Base-by-base conservation (phyloP, 1,284 basidiomycete species). In the Trichosporon faecale region DNA sequence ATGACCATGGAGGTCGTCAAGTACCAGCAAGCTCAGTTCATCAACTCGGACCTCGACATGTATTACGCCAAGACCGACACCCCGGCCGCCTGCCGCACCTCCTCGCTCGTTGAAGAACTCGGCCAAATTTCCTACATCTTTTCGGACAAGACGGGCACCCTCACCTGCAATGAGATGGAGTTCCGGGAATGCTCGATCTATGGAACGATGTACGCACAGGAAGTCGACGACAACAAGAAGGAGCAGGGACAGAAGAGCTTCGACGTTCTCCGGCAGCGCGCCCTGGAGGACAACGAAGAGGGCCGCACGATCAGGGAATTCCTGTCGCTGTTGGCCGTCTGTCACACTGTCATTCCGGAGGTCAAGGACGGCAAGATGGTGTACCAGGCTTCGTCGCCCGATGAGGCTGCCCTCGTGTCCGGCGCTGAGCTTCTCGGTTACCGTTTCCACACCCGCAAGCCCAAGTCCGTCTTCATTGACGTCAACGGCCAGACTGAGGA, bases 1-100 rank as follows among this genome's bases (percentile, higher is more conserved):
- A 96, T 99, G 78, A 98, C 97, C 1, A 98, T 99, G 91, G 97
- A 99, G 85, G 92, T 99, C 31, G 97, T 99, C 86, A 98, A 98
- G 83, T 98, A 91, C 79, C 94, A 98, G 83, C 97, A 98, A 84
- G 95, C 97, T 0, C 91, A 92, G 65, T 88, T 98, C 68, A 99
- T 99, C 87, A 99, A 98, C 83, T 95, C 90, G 40, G 97, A 99
- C 83, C 88, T 95, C 68, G 93, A 95, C 83, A 95, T 94, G 93
- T 99, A 99, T 84, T 92, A 99, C 80, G 89, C 91, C 2, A 89
- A 87, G 70, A 97, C 95, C 3, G 95, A 99, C 81, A 99, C 96
- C 0, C 94, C 97, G 0, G 97, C 97, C 0, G 87, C 98, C 9
- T 99, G 97, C 81, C 90, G 96, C 23, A 99, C 97, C 0, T 98